Evolutionary conservation across 129 eudicot species (phyloP), one percentile per base, ranked within the genome.

Genomic region (Flaveria sonorensis): DNA sequence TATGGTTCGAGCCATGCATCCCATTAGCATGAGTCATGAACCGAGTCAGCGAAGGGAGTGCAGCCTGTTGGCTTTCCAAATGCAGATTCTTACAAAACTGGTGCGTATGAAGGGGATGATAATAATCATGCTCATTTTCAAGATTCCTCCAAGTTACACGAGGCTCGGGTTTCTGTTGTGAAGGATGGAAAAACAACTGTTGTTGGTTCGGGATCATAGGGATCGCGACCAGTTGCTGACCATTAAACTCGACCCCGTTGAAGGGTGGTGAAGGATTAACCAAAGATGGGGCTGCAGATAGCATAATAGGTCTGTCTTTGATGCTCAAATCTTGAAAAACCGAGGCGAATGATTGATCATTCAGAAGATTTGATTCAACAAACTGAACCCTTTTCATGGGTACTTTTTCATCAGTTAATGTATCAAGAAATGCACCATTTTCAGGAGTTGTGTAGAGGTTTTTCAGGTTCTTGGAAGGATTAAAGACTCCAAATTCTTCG

Each of bases 271-370:
- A 68, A 56, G 74, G 46, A 43, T 47, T 36, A 59, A 70, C 84
- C 77, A 80, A 68, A 39, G 84, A 50, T 56, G 85, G 78, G 61
- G 61, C 68, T 10, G 84, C 79, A 68, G 82, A 79, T 13, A 78
- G 80, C 77, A 74, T 52, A 2, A 76, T 70, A 2, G 86, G 82
- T 30, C 89, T 62, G 15, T 86, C 87, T 79, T 86, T 86, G 68
- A 86, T 72, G 76, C 87, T 86, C 78, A 86, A 80, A 21, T 83
- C 85, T 76, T 81, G 81, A 63, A 86, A 86, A 51, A 85, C 83
- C 32, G 85, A 86, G 21, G 81, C 79, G 52, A 83, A 73, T 15
- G 89, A 77, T 70, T 73, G 85, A 64, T 86, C 89, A 78, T 80
- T 78, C 15, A 84, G 80, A 71, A 82, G 83, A 76, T 79, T 77